phyloP scores from a whole-genome alignment of 2,329 filamentous ascomycete species.

The Dendrostoma leiphaemia region DNA sequence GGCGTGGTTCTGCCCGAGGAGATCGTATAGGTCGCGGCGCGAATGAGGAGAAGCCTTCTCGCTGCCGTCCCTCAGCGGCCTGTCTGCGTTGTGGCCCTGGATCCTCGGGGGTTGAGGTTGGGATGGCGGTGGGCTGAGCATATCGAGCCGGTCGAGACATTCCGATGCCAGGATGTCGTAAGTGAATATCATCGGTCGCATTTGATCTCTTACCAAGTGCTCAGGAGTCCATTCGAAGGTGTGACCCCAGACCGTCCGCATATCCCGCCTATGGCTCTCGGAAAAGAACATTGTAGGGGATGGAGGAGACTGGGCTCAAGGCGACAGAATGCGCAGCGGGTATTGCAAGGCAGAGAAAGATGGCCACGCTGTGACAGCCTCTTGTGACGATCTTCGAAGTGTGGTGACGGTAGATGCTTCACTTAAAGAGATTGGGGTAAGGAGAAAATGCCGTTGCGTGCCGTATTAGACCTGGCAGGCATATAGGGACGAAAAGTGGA shows the following conservation, averaged over 20 bases:
- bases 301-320: background rate
- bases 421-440: too few relatives aligned
- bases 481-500: too few relatives aligned
- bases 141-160: conserved; percentile 61
- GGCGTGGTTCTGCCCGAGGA: conserved; percentile 57
- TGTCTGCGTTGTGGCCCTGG: background rate
- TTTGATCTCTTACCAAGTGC: conserved; percentile 60
- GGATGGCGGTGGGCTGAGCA: conserved; percentile 49
- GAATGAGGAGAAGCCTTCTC: conserved; percentile 26
- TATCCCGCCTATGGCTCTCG: conserved; percentile 16
- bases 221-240: conserved; percentile 66
- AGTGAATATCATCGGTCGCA: conserved; percentile 58
- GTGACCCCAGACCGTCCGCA: conserved; percentile 54
- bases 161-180: conserved; percentile 70
- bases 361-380: too few relatives aligned
- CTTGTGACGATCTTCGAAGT: background rate
- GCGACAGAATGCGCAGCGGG: background rate
- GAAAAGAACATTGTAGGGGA: conserved; percentile 1
- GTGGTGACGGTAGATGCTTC: background rate
- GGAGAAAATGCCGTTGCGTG: too few relatives aligned
- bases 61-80: conserved; percentile 20
- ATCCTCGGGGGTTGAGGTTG: background rate
- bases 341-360: background rate
- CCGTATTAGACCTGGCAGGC: too few relatives aligned
- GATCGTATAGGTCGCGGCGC: conserved; percentile 58